Evolutionary conservation across 2,329 filamentous ascomycete genomes (phyloP).

Genomic region (Talaromyces albobiverticillius): DNA sequence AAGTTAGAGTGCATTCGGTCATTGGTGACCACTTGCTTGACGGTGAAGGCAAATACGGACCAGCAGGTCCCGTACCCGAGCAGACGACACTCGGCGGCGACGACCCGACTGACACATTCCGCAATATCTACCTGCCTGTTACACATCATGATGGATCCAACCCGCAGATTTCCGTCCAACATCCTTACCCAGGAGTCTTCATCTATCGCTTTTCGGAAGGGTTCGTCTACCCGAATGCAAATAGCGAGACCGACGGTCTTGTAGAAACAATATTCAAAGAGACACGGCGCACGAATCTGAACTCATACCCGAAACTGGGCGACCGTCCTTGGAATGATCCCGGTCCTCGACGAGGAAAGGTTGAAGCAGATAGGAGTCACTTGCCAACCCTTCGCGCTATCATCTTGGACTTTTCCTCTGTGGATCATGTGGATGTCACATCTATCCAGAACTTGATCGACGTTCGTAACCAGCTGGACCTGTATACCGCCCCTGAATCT

Average conservation of each 20-base stretch:
- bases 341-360: slow-evolving; percentile 62
- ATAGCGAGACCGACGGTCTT: slow-evolving; percentile 80
- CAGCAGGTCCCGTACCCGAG: slow-evolving; percentile 39
- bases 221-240: slow-evolving; percentile 94
- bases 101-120: slow-evolving; percentile 51
- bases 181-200: slow-evolving; percentile 87
- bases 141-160: slow-evolving; percentile 89
- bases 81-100: slow-evolving; percentile 22
- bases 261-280: slow-evolving; percentile 64
- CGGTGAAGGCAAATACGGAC: slow-evolving; percentile 60
- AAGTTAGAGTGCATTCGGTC: slow-evolving; percentile 79
- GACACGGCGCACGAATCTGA: slow-evolving; percentile 72
- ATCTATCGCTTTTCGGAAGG: slow-evolving; percentile 94
- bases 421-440: slow-evolving; percentile 92
- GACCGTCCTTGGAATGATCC: slow-evolving; percentile 96
- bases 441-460: slow-evolving; percentile 91
- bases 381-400: slow-evolving; percentile 78
- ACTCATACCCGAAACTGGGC: slow-evolving; percentile 62
- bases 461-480: slow-evolving; percentile 88
- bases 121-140: slow-evolving; percentile 84
- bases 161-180: slow-evolving; percentile 72
- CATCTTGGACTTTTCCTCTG: slow-evolving; percentile 87
- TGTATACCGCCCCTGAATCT: slow-evolving; percentile 72
- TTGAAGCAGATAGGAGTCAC: slow-evolving; percentile 45
- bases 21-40: slow-evolving; percentile 71